phyloP scores from a whole-genome alignment of 345 rosid species.

The Dovyalis caffra region DNA sequence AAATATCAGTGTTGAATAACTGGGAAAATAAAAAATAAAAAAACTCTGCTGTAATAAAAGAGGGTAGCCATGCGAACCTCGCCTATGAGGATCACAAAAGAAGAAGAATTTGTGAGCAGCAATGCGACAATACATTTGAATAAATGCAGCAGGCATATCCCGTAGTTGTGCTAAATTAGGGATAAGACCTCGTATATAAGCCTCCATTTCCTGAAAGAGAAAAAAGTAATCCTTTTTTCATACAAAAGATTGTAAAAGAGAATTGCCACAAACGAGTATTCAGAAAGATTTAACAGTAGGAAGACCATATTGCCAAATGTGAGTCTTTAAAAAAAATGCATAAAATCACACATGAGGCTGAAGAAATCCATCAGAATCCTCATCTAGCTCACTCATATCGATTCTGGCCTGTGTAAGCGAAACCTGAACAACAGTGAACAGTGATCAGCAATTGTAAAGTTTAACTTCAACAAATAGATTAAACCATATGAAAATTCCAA shows the following conservation, averaged over 20 bases:
- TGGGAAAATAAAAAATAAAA: background rate
- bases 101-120: constrained; percentile 98
- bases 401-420: constrained; percentile 98
- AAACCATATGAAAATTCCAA: background rate
- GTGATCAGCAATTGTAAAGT: constrained; percentile 7
- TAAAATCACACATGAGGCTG: constrained; percentile 58
- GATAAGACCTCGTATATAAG: constrained; percentile 86
- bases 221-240: constrained; percentile 11
- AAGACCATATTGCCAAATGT: background rate
- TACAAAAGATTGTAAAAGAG: constrained; percentile 2
- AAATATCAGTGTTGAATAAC: background rate
- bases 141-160: constrained; percentile 86
- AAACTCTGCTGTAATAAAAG: background rate
- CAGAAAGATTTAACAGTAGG: constrained; percentile 3
- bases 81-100: constrained; percentile 97
- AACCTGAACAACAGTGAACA: constrained; percentile 54
- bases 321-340: constrained; percentile 13
- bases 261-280: background rate
- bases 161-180: constrained; percentile 95
- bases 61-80: constrained; percentile 52
- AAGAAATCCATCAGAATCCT: constrained; percentile 99
- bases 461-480: background rate
- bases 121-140: constrained; percentile 89
- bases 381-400: constrained; percentile 99
- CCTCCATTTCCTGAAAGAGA: constrained; percentile 87